These are phyloP conservation scores for Psilocybe tampanensis DNA, from an alignment of 768 basidiomycete species.

Conservation along the genomic window DNA sequence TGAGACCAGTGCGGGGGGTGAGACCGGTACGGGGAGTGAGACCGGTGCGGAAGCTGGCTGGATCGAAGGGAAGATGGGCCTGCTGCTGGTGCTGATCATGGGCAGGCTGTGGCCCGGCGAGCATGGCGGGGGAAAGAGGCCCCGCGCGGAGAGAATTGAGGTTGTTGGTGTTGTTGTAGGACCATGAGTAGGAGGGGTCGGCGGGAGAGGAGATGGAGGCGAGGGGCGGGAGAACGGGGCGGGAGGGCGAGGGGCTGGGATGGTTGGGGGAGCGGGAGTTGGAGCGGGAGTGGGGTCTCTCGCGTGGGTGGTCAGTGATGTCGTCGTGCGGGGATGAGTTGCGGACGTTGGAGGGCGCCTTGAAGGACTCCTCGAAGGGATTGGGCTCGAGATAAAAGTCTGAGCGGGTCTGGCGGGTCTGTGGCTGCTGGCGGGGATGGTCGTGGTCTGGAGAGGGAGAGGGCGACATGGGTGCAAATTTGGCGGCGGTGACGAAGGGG, in stretches of 20 bases:
- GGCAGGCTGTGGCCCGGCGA: slow-evolving; percentile 76
- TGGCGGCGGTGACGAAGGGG: slow-evolving; percentile 35
- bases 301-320: slow-evolving; percentile 15
- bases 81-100: slow-evolving; percentile 32
- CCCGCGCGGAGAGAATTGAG: slow-evolving; percentile 88
- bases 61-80: slow-evolving; percentile 61
- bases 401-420: slow-evolving; percentile 53
- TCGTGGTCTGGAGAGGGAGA: slow-evolving; percentile 24
- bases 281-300: slow-evolving; percentile 26
- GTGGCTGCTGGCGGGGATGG: slow-evolving; percentile 20
- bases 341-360: slow-evolving; percentile 57
- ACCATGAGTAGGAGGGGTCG: slow-evolving; percentile 70
- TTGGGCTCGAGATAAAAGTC: slow-evolving; percentile 85
- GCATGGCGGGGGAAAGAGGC: slow-evolving; percentile 95
- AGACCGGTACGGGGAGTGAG: slow-evolving; percentile 87
- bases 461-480: slow-evolving; percentile 35
- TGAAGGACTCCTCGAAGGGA: slow-evolving; percentile 95
- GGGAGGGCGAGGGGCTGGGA: slow-evolving; percentile 46
- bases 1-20: slow-evolving; percentile 83
- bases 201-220: slow-evolving; percentile 76
- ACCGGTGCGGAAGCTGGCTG: slow-evolving; percentile 76
- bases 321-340: slow-evolving; percentile 33
- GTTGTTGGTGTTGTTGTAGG: slow-evolving; percentile 49
- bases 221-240: slow-evolving; percentile 82
- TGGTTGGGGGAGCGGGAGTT: slow-evolving; percentile 35